These are phyloP conservation scores for Acanthamoeba triangularis DNA, from an alignment of 208 protist species.

Conservation along the genomic window DNA sequence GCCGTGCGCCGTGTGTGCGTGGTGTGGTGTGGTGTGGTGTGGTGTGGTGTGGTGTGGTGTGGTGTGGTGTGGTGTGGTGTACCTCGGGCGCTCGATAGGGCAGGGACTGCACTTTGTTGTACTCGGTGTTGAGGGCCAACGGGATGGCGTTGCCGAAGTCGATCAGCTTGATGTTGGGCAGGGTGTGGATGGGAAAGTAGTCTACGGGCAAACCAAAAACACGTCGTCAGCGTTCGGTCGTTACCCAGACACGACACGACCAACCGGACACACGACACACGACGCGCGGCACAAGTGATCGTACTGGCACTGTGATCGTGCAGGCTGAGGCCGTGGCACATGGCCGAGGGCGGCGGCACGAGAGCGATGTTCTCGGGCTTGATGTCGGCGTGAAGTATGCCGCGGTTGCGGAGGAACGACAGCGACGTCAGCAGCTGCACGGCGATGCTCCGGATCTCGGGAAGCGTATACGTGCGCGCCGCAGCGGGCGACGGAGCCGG, in stretches of 20 bases:
- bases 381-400: slow-evolving; percentile 39
- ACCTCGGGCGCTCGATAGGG: slow-evolving; percentile 39
- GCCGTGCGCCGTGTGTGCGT: too few species aligned
- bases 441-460: slow-evolving; percentile 1
- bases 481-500: not conserved
- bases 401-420: slow-evolving; percentile 4
- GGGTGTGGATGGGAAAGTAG: not conserved
- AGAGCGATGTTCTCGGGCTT: slow-evolving; percentile 38
- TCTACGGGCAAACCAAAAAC: not conserved
- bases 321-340: not conserved
- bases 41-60: too few species aligned
- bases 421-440: not conserved
- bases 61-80: too few species aligned
- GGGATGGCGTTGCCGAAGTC: slow-evolving; percentile 48
- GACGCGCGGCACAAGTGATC: not conserved
- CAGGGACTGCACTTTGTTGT: slow-evolving; percentile 11
- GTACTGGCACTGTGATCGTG: slow-evolving; percentile 25
- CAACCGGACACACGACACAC: not conserved
- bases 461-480: not conserved
- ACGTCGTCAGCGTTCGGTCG: not conserved
- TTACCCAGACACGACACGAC: not conserved
- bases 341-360: not conserved
- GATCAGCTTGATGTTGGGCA: slow-evolving; percentile 52
- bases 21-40: too few species aligned
- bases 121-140: not conserved